phyloP scores from a whole-genome alignment of 257 asterid genomes.

The Forsythia viridissima region DNA sequence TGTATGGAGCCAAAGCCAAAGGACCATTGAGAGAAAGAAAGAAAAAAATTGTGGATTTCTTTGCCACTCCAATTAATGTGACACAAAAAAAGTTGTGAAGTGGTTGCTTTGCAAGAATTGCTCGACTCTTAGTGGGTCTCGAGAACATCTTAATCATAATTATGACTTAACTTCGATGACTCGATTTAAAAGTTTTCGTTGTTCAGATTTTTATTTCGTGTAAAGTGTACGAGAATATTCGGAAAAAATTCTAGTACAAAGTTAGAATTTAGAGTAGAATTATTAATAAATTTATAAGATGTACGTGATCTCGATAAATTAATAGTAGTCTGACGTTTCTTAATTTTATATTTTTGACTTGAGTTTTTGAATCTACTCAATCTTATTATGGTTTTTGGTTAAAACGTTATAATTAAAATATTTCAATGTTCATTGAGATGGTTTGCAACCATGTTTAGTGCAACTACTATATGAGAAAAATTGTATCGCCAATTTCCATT shows the following conservation, averaged over 20 bases:
- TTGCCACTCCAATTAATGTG: slow-evolving; percentile 18
- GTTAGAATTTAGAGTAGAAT: too few species aligned
- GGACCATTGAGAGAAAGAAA: not conserved
- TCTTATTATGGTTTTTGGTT: too few species aligned
- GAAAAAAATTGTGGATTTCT: not conserved
- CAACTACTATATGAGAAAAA: too few species aligned
- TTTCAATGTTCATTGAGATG: too few species aligned
- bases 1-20: slow-evolving; percentile 10
- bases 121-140: not conserved
- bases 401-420: too few species aligned
- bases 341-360: too few species aligned
- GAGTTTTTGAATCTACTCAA: too few species aligned
- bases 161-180: not conserved
- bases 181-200: not conserved
- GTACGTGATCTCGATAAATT: too few species aligned
- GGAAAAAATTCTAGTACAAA: too few species aligned
- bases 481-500: not conserved
- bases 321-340: too few species aligned
- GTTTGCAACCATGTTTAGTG: not conserved
- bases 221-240: not conserved
- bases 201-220: not conserved
- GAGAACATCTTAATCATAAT: not conserved
- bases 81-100: slow-evolving; percentile 16
- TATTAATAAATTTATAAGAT: too few species aligned
- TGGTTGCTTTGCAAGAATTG: slow-evolving; percentile 4